phyloP scores from a whole-genome alignment of 352 stramenopile genomes.

The Achlya hypogyna region DNA sequence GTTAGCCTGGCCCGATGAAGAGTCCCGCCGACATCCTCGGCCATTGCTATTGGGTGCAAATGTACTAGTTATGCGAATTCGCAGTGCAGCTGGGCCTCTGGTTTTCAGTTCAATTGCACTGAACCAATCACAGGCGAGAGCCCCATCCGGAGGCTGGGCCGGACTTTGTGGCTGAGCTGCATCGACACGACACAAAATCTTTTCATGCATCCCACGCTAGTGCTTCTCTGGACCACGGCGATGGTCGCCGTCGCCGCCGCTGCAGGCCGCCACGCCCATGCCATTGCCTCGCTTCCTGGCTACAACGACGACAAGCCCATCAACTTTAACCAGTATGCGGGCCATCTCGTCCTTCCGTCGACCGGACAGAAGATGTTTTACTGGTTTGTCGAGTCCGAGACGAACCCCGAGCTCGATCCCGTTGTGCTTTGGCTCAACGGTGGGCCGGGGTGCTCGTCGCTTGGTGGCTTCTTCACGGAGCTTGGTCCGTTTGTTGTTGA shows the following conservation, averaged over 20 bases:
- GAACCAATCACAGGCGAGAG: background rate
- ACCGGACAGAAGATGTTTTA: conserved; percentile 52
- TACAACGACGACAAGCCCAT: conserved; percentile 30
- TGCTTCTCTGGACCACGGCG: background rate
- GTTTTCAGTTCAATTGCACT: too few species aligned
- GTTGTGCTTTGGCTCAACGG: conserved; percentile 80
- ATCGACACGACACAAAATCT: background rate
- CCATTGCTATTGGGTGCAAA: background rate
- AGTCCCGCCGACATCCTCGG: too few species aligned
- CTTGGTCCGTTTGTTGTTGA: conserved; percentile 57
- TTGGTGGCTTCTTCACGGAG: conserved; percentile 59
- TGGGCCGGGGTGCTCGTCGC: conserved; percentile 61
- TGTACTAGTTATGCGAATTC: background rate
- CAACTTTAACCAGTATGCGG: conserved; percentile 62
- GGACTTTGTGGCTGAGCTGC: background rate
- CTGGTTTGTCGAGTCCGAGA: conserved; percentile 68
- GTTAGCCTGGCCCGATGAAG: too few species aligned
- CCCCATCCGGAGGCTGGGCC: background rate
- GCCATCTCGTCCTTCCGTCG: conserved; percentile 40
- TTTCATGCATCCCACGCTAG: background rate
- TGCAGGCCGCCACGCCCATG: conserved; percentile 29
- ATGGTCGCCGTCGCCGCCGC: conserved; percentile 9
- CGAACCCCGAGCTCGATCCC: conserved; percentile 41
- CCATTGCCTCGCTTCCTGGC: conserved; percentile 42
- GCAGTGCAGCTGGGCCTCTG: background rate